Conservation (phyloP, 345 rosid genomes). For the Bruguiera parviflora region DNA sequence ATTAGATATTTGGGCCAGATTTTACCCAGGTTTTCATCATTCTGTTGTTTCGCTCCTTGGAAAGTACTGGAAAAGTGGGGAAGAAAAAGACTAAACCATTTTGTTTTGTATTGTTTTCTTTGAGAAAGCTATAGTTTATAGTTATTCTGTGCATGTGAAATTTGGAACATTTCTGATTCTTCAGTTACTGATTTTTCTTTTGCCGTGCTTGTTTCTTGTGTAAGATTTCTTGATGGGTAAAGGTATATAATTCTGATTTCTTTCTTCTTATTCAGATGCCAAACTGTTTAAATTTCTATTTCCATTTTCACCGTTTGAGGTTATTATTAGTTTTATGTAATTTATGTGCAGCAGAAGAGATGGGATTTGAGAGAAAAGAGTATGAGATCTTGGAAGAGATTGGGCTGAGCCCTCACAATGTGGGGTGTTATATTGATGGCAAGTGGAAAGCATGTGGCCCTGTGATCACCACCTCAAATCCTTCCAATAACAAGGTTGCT, state of each 20-base stretch:
- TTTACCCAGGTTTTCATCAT: too few species aligned
- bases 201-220: too few species aligned
- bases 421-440: slow-evolving; percentile 72
- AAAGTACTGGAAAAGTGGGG: too few species aligned
- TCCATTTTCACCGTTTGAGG: neutral
- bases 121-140: too few species aligned
- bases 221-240: too few species aligned
- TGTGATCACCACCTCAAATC: slow-evolving; percentile 58
- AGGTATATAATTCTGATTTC: too few species aligned
- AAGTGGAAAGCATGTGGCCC: slow-evolving; percentile 78
- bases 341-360: slow-evolving; percentile 30
- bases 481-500: slow-evolving; percentile 78
- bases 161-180: too few species aligned
- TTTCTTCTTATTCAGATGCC: neutral
- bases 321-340: neutral
- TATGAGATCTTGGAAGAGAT: slow-evolving; percentile 75
- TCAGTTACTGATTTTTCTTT: too few species aligned
- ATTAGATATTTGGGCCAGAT: neutral
- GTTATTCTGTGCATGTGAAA: too few species aligned
- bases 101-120: too few species aligned
- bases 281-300: neutral
- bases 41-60: too few species aligned
- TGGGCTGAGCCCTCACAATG: slow-evolving; percentile 58
- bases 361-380: slow-evolving; percentile 63
- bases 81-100: too few species aligned